phyloP scores from a whole-genome alignment of 257 asterid genomes.

The Fraxinus quadrangulata region DNA sequence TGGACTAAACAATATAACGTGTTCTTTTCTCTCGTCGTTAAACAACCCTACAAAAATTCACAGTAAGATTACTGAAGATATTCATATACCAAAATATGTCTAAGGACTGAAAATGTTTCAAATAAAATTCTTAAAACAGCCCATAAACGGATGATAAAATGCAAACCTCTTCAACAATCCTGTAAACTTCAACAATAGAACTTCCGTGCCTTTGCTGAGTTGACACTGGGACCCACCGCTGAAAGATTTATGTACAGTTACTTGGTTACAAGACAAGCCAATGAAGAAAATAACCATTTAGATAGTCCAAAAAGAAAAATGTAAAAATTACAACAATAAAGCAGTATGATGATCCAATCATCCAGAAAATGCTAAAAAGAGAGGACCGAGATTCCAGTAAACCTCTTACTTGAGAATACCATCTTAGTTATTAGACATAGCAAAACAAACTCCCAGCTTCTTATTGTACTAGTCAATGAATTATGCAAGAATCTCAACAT shows the following conservation, averaged over 20 bases:
- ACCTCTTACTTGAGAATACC: not conserved
- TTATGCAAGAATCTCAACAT: not conserved
- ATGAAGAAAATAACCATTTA: slow-evolving; percentile 15
- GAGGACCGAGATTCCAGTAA: slow-evolving; percentile 7
- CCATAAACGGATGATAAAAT: slow-evolving; percentile 20
- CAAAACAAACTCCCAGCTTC: not conserved
- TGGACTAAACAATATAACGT: not conserved
- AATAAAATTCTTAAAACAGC: slow-evolving; percentile 9
- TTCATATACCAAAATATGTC: slow-evolving; percentile 1
- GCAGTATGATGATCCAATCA: slow-evolving; percentile 18
- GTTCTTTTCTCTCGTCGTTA: not conserved
- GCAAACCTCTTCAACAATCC: slow-evolving; percentile 96
- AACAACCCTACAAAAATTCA: slow-evolving; percentile 3
- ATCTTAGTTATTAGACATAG: not conserved
- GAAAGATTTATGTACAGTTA: slow-evolving; percentile 36
- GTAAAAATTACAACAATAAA: not conserved
- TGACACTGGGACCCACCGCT: slow-evolving; percentile 87
- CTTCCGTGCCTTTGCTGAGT: slow-evolving; percentile 96
- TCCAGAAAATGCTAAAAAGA: slow-evolving; percentile 20
- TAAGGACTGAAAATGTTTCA: not conserved
- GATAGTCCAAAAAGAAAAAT: not conserved
- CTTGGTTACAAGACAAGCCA: slow-evolving; percentile 24
- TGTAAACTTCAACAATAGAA: slow-evolving; percentile 94
- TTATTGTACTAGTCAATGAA: not conserved
- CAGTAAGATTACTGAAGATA: slow-evolving; percentile 4